Percentiles rank a stretch among this genome's conserved stretches.
Evolutionary conservation across 2,329 filamentous ascomycete genomes (phyloP).

Genomic region (Periconia macrospinosa): DNA sequence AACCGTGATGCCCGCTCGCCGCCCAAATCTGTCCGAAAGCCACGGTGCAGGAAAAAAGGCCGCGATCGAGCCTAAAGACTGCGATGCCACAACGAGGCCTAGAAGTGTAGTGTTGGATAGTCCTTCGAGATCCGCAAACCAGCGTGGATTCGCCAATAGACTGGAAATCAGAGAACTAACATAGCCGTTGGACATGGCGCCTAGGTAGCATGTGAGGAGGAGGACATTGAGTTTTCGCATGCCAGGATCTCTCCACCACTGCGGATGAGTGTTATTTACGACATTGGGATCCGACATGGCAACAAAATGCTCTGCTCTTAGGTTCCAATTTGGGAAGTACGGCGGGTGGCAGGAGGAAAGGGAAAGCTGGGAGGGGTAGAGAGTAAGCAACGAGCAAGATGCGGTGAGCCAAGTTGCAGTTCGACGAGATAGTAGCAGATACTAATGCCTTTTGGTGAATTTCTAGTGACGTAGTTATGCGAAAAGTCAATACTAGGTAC

Average conservation of each 20-base stretch:
- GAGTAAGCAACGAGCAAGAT: no score
- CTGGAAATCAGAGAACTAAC: slow-evolving; percentile 18
- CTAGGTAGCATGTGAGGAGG: slow-evolving; percentile 19
- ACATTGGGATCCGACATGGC: no score
- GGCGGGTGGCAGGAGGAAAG: no score
- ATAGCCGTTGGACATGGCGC: slow-evolving; percentile 20
- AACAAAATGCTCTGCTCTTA: no score
- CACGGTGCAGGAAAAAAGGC: slow-evolving; percentile 22
- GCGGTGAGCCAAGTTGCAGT: no score
- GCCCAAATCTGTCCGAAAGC: slow-evolving; percentile 18
- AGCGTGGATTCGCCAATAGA: slow-evolving; percentile 16
- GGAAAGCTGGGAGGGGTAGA: no score
- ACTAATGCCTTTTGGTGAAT: no score
- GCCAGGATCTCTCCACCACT: slow-evolving; percentile 19
- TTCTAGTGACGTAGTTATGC: no score
- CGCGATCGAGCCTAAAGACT: slow-evolving; percentile 16
- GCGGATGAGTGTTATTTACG: slow-evolving; percentile 11
- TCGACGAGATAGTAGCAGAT: no score
- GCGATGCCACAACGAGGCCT: slow-evolving; percentile 16
- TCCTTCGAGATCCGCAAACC: slow-evolving; percentile 8
- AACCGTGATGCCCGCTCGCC: slow-evolving; percentile 12
- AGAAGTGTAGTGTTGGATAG: slow-evolving; percentile 9
- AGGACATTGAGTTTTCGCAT: slow-evolving; percentile 16
- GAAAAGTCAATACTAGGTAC: no score
- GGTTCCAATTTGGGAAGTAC: no score